Conservation (phyloP, 2,329 filamentous ascomycete species). For the Didymella keratinophila region DNA sequence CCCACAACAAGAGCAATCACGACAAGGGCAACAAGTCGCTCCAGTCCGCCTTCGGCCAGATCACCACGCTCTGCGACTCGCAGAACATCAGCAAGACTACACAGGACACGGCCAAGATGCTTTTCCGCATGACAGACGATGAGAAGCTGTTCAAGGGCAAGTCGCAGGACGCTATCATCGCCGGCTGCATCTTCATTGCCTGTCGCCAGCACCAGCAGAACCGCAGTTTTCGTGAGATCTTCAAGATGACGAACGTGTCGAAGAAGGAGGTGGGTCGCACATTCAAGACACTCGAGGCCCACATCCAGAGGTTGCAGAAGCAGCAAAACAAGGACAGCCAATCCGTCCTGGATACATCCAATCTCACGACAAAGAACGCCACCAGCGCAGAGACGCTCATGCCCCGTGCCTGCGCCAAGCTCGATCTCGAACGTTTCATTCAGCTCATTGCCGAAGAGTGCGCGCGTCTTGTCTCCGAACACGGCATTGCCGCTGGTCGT, state of each 20-base stretch:
- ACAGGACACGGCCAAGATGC: slow-evolving; percentile 88
- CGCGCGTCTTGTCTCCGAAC: slow-evolving; percentile 77
- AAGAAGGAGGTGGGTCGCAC: slow-evolving; percentile 98
- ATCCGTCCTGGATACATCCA: slow-evolving; percentile 59
- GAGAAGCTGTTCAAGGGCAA: slow-evolving; percentile 95
- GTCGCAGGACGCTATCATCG: slow-evolving; percentile 90
- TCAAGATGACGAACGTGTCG: slow-evolving; percentile 87
- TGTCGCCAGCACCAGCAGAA: slow-evolving; percentile 88
- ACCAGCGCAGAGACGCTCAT: slow-evolving; percentile 84
- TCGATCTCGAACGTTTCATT: slow-evolving; percentile 77
- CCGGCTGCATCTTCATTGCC: slow-evolving; percentile 96
- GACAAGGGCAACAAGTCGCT: slow-evolving; percentile 86
- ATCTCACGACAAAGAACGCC: slow-evolving; percentile 64
- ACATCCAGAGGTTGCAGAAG: slow-evolving; percentile 71
- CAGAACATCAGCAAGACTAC: slow-evolving; percentile 75
- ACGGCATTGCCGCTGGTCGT: slow-evolving; percentile 85
- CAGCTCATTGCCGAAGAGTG: slow-evolving; percentile 82
- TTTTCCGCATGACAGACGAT: slow-evolving; percentile 95
- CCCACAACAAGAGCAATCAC: slow-evolving; percentile 80
- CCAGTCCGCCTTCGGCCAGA: slow-evolving; percentile 85
- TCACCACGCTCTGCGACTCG: slow-evolving; percentile 80
- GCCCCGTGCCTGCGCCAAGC: slow-evolving; percentile 85
- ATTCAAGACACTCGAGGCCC: slow-evolving; percentile 86
- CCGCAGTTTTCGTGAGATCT: slow-evolving; percentile 94
- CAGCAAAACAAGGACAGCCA: slow-evolving; percentile 56